Percentiles rank a stretch among this genome's conserved stretches.
phyloP scores from a whole-genome alignment of 164 flowering plant genomes.

The Tinospora cordifolia region DNA sequence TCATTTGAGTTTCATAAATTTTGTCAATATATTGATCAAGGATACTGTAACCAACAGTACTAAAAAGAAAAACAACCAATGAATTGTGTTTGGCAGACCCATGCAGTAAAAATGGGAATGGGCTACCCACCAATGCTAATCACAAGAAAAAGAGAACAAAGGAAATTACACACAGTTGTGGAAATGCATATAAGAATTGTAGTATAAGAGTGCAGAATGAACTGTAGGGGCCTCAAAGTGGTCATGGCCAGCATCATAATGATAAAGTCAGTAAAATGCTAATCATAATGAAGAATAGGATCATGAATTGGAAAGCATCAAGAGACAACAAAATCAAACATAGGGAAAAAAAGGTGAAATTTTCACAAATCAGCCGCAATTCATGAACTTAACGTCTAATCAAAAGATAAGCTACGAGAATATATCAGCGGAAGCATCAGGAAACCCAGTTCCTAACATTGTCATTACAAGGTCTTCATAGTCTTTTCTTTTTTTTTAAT shows the following conservation, averaged over 20 bases:
- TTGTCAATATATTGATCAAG: background rate
- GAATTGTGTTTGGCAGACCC: background rate
- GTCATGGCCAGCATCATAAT: background rate
- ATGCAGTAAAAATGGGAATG: background rate
- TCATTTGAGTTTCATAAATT: no score
- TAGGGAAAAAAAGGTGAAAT: background rate
- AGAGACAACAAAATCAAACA: background rate
- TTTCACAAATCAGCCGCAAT: background rate
- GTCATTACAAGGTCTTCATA: no score
- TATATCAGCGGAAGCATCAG: background rate
- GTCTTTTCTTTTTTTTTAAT: no score
- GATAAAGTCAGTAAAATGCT: background rate
- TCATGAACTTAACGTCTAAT: background rate
- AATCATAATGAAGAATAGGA: background rate
- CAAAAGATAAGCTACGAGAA: background rate
- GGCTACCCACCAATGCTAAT: background rate
- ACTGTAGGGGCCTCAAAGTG: background rate
- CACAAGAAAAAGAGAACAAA: background rate
- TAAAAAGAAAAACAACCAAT: background rate
- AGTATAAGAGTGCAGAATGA: background rate
- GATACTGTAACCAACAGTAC: background rate
- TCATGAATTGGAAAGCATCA: background rate
- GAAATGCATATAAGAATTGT: background rate
- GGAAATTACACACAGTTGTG: background rate
- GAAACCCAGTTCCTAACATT: no score